Evolutionary conservation across 129 eudicot genomes (phyloP).

Genomic region (Rutidosis leptorrhynchoides): DNA sequence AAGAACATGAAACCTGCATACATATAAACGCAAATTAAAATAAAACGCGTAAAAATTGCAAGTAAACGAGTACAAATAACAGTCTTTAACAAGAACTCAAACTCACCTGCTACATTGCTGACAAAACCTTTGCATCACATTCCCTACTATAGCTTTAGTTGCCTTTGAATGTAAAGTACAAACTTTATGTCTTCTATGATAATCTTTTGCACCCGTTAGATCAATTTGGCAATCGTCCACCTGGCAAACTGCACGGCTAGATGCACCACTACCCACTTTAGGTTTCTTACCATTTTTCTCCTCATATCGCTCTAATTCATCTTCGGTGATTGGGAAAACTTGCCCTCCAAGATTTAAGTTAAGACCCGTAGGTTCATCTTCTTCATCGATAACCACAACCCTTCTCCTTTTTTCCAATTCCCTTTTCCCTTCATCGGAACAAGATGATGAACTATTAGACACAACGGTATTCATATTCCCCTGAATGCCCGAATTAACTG

Average conservation of each 20-base stretch:
- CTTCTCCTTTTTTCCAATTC: slow-evolving; percentile 49
- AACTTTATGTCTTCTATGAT: slow-evolving; percentile 92
- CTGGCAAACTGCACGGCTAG: slow-evolving; percentile 67
- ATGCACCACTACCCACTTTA: slow-evolving; percentile 47
- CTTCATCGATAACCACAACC: slow-evolving; percentile 50
- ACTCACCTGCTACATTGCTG: slow-evolving; percentile 99
- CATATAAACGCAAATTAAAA: slow-evolving; percentile 6
- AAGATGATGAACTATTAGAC: slow-evolving; percentile 43
- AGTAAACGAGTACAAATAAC: slow-evolving; percentile 4
- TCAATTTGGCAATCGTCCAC: slow-evolving; percentile 80
- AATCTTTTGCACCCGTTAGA: slow-evolving; percentile 80
- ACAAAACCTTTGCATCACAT: slow-evolving; percentile 86
- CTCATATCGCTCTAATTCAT: slow-evolving; percentile 46
- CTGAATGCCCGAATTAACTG: slow-evolving; percentile 44
- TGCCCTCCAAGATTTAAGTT: slow-evolving; percentile 77
- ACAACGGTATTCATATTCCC: slow-evolving; percentile 16
- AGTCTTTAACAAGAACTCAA: neutral
- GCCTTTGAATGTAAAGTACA: slow-evolving; percentile 88
- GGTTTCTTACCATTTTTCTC: slow-evolving; percentile 66
- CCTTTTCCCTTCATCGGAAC: slow-evolving; percentile 49
- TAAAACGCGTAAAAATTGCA: neutral
- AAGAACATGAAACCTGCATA: slow-evolving; percentile 75
- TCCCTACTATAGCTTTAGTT: slow-evolving; percentile 62
- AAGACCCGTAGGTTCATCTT: slow-evolving; percentile 60
- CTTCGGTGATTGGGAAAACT: slow-evolving; percentile 49